Evolutionary conservation across 2,329 filamentous ascomycete species (phyloP), one percentile per base, ranked within the genome.

Genomic region (Bertia moriformis): DNA sequence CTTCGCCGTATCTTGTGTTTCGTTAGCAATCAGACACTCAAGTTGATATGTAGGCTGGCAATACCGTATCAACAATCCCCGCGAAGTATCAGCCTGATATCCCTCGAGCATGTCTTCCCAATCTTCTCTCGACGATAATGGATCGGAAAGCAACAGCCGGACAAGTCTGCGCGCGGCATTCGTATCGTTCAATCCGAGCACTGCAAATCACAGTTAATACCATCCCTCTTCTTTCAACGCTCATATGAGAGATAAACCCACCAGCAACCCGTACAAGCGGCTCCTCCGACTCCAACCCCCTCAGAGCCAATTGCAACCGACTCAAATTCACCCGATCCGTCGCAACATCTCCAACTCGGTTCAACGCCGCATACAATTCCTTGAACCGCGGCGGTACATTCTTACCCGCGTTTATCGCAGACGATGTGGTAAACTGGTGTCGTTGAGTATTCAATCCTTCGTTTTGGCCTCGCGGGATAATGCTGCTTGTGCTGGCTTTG

Each of bases 1-100:
- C 57, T 42, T 72, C 65, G 35, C 72, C 72, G 46, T 74, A 72
- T 45, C 71, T 73, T n/a, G n/a, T n/a, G n/a, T n/a, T n/a, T n/a
- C n/a, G 12, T 39, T 15, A 27, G n/a, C 4, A 18, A 42, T 45
- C 20, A 47, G 39, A 19, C 22, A 14, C 4, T 44, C 24, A 64
- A 49, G 38, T 59, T 53, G 14, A 57, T 61, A 27, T 68, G 48
- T 14, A 14, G 13, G n/a, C 17, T 14, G 19, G 13, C 54, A 45
- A 39, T 54, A 66, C 63, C 61, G 55, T 48, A 69, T 61, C 29
- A 69, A 44, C 37, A 69, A 42, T 3, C 61, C 63, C 27, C 53
- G 53, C 18, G 57, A 53, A 38, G 53, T 51, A 39, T 56, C 51
- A 30, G 50, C 49, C 24, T 51, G 48, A 24, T 54, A 49, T n/a